Base-by-base conservation (phyloP, 148 eudicot genomes). In the Hydrangea macrophylla region DNA sequence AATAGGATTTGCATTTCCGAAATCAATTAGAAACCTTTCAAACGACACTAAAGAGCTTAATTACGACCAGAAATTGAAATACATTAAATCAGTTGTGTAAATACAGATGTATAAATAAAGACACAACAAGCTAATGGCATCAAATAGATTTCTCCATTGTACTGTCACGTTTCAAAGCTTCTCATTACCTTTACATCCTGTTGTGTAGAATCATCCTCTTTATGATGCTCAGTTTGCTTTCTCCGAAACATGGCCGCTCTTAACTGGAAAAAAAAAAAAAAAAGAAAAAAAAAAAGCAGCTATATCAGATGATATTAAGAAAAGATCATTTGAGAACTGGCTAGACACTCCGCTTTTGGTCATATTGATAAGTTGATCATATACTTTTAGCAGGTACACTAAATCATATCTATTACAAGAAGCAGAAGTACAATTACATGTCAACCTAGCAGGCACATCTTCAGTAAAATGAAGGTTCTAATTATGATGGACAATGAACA, bases 131-230 rank as follows among this genome's bases (percentile, higher is more conserved):
- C 30, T 28, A 62, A 2, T 5, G 27, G 35, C 20, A 48, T 48
- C 53, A 48, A 5, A 18, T 22, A 18, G 53, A 48, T 11, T 48
- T 48, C 23, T 48, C 22, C 53, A 1, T 48, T 2, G 15, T 48
- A 17, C 17, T 18, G 20, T 48, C 53, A 48, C 20, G 23, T 15
- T 18, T 48, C 53, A 9, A 9, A 53, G 57, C 30, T 53, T 69
- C 12, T 20, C 15, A 12, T 73, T 77, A 92, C 96, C 96, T 88
- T 90, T 17, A 81, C 74, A 25, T 87, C 83, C 44, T 55, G 79
- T 24, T 76, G 73, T 23, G 51, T 54, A 42, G 82, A 33, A 63
- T 83, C 82, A 50, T 53, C 75, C 64, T 78, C 86, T 25, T 65
- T 73, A 67, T 76, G 70, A 60, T 73, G 77, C 24, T 85, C 78